phyloP scores from a whole-genome alignment of 768 basidiomycete genomes.

The Termitomyces sp. region DNA sequence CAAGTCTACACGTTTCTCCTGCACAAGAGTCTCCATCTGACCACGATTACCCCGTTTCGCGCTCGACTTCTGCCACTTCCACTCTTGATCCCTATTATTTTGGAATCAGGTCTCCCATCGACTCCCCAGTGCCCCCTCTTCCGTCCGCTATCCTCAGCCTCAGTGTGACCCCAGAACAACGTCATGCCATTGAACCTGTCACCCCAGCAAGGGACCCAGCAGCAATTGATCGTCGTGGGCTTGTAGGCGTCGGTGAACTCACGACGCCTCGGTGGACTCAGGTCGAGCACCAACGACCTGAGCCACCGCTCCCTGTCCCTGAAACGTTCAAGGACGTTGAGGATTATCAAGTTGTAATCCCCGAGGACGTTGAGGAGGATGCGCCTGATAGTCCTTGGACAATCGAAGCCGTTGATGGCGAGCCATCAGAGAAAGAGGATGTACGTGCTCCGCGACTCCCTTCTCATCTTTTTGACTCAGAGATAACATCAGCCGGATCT shows the following conservation, averaged over 20 bases:
- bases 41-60: conserved; percentile 44
- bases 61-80: conserved; percentile 70
- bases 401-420: conserved; percentile 81
- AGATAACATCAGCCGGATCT: conserved; percentile 33
- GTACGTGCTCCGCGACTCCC: conserved; percentile 29
- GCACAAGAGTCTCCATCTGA: conserved; percentile 34
- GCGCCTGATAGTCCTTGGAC: conserved; percentile 85
- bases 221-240: conserved; percentile 74
- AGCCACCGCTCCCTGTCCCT: conserved; percentile 21
- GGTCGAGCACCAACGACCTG: conserved; percentile 34
- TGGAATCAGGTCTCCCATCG: conserved; percentile 62
- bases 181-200: conserved; percentile 42
- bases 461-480: conserved; percentile 1
- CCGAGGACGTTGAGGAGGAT: conserved; percentile 39
- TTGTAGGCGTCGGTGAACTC: conserved; percentile 94
- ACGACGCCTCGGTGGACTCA: conserved; percentile 92
- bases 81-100: conserved; percentile 90
- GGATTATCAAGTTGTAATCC: conserved; percentile 35
- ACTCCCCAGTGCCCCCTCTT: conserved; percentile 53
- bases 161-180: conserved; percentile 60
- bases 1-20: conserved; percentile 31
- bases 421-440: conserved; percentile 65
- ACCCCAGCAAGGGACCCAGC: conserved; percentile 77
- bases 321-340: conserved; percentile 24
- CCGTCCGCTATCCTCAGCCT: conserved; percentile 33